These are phyloP conservation scores for Lathyrus aphaca DNA, from an alignment of 306 rosid genomes.

Conservation along the genomic window DNA sequence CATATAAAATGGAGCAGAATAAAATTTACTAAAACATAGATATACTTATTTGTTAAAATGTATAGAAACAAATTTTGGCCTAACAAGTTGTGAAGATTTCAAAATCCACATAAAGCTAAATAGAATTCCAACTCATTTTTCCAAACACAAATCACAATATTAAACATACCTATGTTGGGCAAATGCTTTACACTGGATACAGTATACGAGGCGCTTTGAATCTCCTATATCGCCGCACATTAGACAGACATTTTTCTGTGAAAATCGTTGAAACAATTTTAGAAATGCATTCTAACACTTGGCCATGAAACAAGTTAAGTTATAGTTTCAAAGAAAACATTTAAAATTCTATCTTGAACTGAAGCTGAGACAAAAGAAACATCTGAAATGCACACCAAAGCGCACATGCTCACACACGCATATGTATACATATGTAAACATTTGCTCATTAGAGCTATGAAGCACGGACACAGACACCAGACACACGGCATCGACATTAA, in stretches of 20 bases:
- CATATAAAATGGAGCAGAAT: neutral
- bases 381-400: neutral
- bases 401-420: neutral
- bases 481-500: too few species aligned
- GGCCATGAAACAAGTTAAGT: slow-evolving; percentile 8
- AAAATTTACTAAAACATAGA: neutral
- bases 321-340: neutral
- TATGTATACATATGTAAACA: neutral
- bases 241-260: slow-evolving; percentile 36
- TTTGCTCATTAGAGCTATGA: neutral
- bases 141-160: slow-evolving; percentile 6
- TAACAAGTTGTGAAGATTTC: neutral
- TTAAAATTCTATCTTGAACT: slow-evolving; percentile 7
- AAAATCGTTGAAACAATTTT: slow-evolving; percentile 28
- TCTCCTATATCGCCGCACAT: slow-evolving; percentile 44
- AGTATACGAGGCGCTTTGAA: slow-evolving; percentile 33
- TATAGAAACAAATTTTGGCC: slow-evolving; percentile 6
- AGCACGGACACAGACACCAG: neutral
- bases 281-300: neutral
- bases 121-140: slow-evolving; percentile 21
- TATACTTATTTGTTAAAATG: neutral
- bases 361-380: slow-evolving; percentile 11
- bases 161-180: slow-evolving; percentile 38
- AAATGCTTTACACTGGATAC: slow-evolving; percentile 37
- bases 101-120: slow-evolving; percentile 1